phyloP scores from a whole-genome alignment of 2,329 filamentous ascomycete species.

The Diplocarpon mali region DNA sequence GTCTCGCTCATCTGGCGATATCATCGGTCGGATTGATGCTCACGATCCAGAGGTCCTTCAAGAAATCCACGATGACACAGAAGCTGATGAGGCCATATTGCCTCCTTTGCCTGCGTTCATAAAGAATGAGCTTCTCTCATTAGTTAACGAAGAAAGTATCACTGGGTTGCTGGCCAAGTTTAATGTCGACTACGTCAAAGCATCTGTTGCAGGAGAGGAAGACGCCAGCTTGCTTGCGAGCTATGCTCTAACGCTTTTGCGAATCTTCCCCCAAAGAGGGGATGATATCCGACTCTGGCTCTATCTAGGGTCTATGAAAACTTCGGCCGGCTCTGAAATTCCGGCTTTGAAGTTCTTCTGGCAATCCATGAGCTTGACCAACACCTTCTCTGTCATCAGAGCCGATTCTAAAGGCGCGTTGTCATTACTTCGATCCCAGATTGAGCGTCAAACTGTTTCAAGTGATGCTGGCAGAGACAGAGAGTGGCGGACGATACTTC shows the following conservation, averaged over 20 bases:
- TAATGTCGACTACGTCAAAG: conserved; percentile 22
- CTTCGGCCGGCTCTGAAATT: conserved; percentile 29
- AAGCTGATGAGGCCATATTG: conserved; percentile 13
- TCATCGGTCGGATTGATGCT: conserved; percentile 35
- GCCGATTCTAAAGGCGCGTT: conserved; percentile 47
- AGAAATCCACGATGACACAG: conserved; percentile 17
- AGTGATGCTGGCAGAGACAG: conserved; percentile 19
- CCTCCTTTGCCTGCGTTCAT: conserved; percentile 44
- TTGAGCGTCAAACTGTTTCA: conserved; percentile 8
- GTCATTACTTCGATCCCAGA: conserved; percentile 31
- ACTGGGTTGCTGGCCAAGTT: conserved; percentile 33
- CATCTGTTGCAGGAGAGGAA: conserved; percentile 21
- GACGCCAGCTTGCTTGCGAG: conserved; percentile 69
- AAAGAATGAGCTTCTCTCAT: conserved; percentile 51
- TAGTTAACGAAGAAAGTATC: conserved; percentile 69
- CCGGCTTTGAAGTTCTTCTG: conserved; percentile 80
- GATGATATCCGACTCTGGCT: conserved; percentile 94
- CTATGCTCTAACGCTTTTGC: conserved; percentile 75
- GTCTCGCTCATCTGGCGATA: conserved; percentile 39
- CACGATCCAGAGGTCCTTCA: conserved; percentile 33
- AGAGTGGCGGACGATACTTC: conserved; percentile 80
- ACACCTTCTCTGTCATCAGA: conserved; percentile 44
- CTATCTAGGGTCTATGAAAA: conserved; percentile 51
- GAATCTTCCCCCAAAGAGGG: conserved; percentile 69
- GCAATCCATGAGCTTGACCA: conserved; percentile 50